phyloP scores from a whole-genome alignment of 371 early-diverging fungal genomes.

The Lichtheimia ornata region DNA sequence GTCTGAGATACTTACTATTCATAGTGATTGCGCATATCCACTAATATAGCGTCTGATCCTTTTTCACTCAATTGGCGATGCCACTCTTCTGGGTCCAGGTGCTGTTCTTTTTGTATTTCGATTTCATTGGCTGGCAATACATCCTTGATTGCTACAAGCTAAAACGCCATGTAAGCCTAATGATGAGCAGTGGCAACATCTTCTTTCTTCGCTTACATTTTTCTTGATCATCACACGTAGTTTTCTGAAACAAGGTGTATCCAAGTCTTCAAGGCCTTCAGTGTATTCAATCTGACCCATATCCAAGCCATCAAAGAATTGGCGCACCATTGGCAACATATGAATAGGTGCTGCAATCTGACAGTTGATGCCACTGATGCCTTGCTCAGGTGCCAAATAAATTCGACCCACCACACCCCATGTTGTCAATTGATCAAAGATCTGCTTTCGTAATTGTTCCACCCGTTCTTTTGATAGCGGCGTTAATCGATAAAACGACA shows the following conservation, averaged over 20 bases:
- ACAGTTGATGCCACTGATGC: conserved; percentile 71
- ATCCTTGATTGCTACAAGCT: conserved; percentile 61
- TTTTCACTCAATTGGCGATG: conserved; percentile 53
- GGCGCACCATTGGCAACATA: conserved; percentile 39
- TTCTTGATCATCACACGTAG: conserved; percentile 64
- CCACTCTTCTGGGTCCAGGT: conserved; percentile 68
- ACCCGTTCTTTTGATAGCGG: conserved; percentile 22
- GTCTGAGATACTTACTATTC: conserved; percentile 55
- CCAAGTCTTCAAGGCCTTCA: conserved; percentile 60
- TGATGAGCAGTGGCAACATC: neutral
- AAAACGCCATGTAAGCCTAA: neutral
- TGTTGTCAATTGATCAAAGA: conserved; percentile 31
- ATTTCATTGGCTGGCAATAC: conserved; percentile 49
- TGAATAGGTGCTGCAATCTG: conserved; percentile 68
- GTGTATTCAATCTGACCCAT: conserved; percentile 54
- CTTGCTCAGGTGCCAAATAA: conserved; percentile 60
- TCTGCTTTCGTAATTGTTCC: conserved; percentile 13
- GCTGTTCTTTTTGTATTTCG: conserved; percentile 47
- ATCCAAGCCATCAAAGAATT: conserved; percentile 36
- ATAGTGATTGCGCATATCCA: conserved; percentile 83
- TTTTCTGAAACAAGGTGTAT: conserved; percentile 56
- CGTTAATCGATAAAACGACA: conserved; percentile 35
- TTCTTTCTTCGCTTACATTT: conserved; percentile 41
- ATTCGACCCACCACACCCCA: conserved; percentile 69
- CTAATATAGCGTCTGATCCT: conserved; percentile 35